Evolutionary conservation across 441 rosid species (phyloP).

Genomic region (Iberis amara): DNA sequence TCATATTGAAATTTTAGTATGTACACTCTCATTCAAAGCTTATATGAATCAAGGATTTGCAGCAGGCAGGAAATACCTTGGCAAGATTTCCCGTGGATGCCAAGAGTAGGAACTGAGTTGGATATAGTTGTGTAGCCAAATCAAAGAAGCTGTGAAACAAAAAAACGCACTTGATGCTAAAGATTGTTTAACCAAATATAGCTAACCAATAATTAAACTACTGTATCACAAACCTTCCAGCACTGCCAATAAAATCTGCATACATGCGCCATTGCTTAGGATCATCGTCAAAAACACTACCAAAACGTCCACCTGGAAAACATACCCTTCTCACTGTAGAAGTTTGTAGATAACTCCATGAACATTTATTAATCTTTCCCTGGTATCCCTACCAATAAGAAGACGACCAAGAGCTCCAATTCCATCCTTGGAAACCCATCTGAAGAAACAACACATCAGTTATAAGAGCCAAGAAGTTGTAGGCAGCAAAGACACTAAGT

Average conservation of each 20-base stretch:
- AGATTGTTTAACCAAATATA: slow-evolving; percentile 14
- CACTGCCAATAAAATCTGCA: slow-evolving; percentile 96
- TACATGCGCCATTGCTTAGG: slow-evolving; percentile 99
- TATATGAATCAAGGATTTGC: slow-evolving; percentile 13
- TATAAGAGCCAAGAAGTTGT: slow-evolving; percentile 4
- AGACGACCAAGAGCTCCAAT: slow-evolving; percentile 94
- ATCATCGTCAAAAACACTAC: slow-evolving; percentile 87
- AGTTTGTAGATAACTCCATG: slow-evolving; percentile 20
- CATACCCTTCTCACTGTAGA: slow-evolving; percentile 23
- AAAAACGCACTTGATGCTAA: background rate
- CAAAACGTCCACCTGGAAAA: slow-evolving; percentile 82
- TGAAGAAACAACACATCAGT: slow-evolving; percentile 35
- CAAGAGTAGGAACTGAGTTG: slow-evolving; percentile 76
- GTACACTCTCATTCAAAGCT: background rate
- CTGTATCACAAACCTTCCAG: slow-evolving; percentile 64
- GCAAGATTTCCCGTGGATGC: slow-evolving; percentile 95
- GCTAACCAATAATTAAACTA: slow-evolving; percentile 15
- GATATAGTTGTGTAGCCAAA: slow-evolving; percentile 79
- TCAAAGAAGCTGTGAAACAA: slow-evolving; percentile 72
- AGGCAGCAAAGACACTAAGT: slow-evolving; percentile 8
- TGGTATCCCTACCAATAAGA: slow-evolving; percentile 63
- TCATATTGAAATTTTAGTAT: slow-evolving; percentile 17
- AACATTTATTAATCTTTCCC: slow-evolving; percentile 16
- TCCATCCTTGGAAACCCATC: slow-evolving; percentile 99
- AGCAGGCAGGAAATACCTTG: slow-evolving; percentile 45